Conservation (phyloP, 768 basidiomycete genomes). For the Roridomyces roridus region DNA sequence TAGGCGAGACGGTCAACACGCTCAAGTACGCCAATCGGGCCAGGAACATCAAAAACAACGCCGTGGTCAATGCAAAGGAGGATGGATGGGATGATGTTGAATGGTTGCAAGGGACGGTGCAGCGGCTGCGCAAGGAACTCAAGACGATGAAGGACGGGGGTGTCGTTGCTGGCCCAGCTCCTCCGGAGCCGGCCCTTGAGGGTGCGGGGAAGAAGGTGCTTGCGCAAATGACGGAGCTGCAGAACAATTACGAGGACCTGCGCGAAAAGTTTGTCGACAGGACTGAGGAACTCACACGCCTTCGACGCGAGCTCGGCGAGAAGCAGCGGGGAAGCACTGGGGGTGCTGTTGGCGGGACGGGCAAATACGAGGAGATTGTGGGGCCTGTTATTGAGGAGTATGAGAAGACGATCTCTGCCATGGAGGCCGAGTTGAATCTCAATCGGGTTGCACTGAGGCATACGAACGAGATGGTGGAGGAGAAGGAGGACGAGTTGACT, state of each 20-base stretch:
- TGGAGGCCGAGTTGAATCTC: conserved; percentile 91
- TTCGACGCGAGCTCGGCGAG: conserved; percentile 81
- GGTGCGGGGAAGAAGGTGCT: conserved; percentile 78
- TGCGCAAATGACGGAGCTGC: conserved; percentile 82
- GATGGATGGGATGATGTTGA: conserved; percentile 99
- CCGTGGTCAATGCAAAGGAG: conserved; percentile 91
- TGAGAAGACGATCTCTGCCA: conserved; percentile 93
- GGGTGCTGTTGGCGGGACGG: conserved; percentile 71
- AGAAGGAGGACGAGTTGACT: conserved; percentile 84
- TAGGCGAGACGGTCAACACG: conserved; percentile 91
- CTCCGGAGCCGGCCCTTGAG: conserved; percentile 48
- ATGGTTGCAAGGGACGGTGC: conserved; percentile 89
- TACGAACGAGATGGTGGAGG: conserved; percentile 91
- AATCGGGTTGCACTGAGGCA: conserved; percentile 87
- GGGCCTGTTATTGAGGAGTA: conserved; percentile 99
- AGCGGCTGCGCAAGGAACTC: conserved; percentile 86
- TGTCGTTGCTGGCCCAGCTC: conserved; percentile 34
- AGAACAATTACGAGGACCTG: conserved; percentile 84
- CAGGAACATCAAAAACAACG: conserved; percentile 95
- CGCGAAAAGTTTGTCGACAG: conserved; percentile 87
- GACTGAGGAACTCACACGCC: conserved; percentile 84
- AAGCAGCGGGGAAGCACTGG: conserved; percentile 64
- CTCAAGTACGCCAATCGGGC: conserved; percentile 98
- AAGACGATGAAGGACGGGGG: conserved; percentile 80
- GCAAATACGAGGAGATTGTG: conserved; percentile 90